Conservation (phyloP, 805 yeast genomes). For the Cyberlindnera mississippiensis region DNA sequence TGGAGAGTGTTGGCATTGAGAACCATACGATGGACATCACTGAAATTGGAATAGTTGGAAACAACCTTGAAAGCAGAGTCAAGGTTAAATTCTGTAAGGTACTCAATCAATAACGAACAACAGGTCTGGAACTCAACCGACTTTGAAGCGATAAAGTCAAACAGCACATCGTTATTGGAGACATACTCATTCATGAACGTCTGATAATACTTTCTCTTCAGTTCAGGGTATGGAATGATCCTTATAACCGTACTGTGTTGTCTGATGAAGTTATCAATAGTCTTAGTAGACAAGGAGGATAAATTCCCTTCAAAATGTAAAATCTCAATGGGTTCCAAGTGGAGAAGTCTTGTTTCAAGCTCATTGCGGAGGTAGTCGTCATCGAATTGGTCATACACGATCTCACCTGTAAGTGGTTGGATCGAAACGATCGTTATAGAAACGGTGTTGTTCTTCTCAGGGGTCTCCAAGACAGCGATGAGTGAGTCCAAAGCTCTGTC, state of each 20-base stretch:
- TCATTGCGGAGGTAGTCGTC: slow-evolving; percentile 58
- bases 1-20: slow-evolving; percentile 62
- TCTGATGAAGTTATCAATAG: slow-evolving; percentile 27
- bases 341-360: slow-evolving; percentile 69
- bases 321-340: slow-evolving; percentile 76
- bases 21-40: slow-evolving; percentile 44
- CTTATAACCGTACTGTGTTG: slow-evolving; percentile 18
- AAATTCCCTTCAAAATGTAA: slow-evolving; percentile 40
- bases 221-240: slow-evolving; percentile 13
- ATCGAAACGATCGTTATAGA: slow-evolving; percentile 52
- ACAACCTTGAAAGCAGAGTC: slow-evolving; percentile 49
- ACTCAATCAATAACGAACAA: slow-evolving; percentile 44
- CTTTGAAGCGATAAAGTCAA: slow-evolving; percentile 26
- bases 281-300: slow-evolving; percentile 16
- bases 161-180: slow-evolving; percentile 17
- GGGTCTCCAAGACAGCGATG: slow-evolving; percentile 38
- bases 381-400: slow-evolving; percentile 63
- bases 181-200: slow-evolving; percentile 16
- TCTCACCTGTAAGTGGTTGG: slow-evolving; percentile 71
- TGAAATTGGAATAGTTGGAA: slow-evolving; percentile 50
- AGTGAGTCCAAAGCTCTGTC: slow-evolving; percentile 41
- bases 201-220: slow-evolving; percentile 15
- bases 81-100: slow-evolving; percentile 62
- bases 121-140: slow-evolving; percentile 31
- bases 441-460: neutral